phyloP scores from a whole-genome alignment of 2,329 filamentous ascomycete species.

The Xylaria sp. region DNA sequence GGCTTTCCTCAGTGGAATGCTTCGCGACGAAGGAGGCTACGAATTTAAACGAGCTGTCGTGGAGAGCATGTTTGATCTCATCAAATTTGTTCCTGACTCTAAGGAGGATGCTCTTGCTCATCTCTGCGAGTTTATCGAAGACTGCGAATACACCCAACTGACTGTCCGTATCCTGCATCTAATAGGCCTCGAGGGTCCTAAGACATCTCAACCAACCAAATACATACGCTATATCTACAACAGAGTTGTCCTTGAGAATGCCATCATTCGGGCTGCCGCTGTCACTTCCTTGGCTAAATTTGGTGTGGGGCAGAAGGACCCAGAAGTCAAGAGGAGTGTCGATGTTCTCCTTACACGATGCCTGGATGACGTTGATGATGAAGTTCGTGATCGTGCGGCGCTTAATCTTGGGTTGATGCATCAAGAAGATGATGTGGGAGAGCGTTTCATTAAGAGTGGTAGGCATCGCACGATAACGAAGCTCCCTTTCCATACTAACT shows the following conservation, averaged over 20 bases:
- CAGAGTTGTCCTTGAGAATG: constrained; percentile 95
- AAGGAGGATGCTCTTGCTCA: constrained; percentile 87
- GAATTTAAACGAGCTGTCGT: constrained; percentile 98
- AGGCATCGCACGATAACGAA: constrained; percentile 47
- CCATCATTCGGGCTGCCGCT: constrained; percentile 92
- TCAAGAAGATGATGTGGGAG: constrained; percentile 87
- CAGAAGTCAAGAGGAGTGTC: constrained; percentile 96
- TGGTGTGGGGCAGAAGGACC: constrained; percentile 94
- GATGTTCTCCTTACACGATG: constrained; percentile 91
- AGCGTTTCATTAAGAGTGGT: constrained; percentile 94
- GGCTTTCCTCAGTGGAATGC: constrained; percentile 94
- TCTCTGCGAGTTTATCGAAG: constrained; percentile 98
- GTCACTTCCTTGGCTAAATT: constrained; percentile 98
- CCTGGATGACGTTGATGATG: constrained; percentile 95
- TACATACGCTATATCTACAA: constrained; percentile 99
- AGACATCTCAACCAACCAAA: constrained; percentile 95
- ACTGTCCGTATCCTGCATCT: constrained; percentile 95
- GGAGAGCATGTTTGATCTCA: constrained; percentile 98
- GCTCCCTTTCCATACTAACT: constrained; percentile 44
- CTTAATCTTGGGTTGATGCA: constrained; percentile 92
- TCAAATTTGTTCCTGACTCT: constrained; percentile 96
- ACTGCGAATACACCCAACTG: constrained; percentile 98
- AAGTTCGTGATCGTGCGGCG: constrained; percentile 94
- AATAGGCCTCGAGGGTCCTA: constrained; percentile 92
- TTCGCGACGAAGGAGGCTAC: constrained; percentile 96